Evolutionary conservation across 1,139 yeast species (phyloP).

Genomic region (Suhomyces yuchorum): DNA sequence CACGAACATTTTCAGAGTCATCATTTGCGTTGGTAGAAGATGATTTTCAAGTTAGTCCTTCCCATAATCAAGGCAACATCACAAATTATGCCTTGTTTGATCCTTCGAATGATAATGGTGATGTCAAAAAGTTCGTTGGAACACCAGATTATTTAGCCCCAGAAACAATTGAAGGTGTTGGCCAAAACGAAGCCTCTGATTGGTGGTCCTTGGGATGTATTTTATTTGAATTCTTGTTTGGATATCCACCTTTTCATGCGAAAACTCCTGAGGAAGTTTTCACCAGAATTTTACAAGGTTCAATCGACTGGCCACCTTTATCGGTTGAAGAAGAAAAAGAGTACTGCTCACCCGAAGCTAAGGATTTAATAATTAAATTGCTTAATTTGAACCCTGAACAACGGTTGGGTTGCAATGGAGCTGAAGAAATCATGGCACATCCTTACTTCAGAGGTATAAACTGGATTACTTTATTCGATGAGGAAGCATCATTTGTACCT

Average conservation of each 20-base stretch:
- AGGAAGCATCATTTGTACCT: slow-evolving; percentile 86
- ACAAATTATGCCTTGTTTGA: slow-evolving; percentile 67
- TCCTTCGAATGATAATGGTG: slow-evolving; percentile 54
- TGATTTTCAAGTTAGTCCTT: slow-evolving; percentile 34
- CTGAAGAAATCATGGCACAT: slow-evolving; percentile 76
- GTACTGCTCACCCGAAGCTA: slow-evolving; percentile 67
- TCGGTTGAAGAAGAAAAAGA: slow-evolving; percentile 50
- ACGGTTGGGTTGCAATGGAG: slow-evolving; percentile 77
- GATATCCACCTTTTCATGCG: slow-evolving; percentile 95
- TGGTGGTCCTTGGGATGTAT: slow-evolving; percentile 99
- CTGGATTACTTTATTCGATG: slow-evolving; percentile 76
- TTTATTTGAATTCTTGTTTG: slow-evolving; percentile 86
- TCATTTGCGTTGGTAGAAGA: slow-evolving; percentile 59
- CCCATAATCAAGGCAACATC: slow-evolving; percentile 26
- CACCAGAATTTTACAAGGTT: slow-evolving; percentile 70
- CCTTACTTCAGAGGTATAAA: slow-evolving; percentile 71
- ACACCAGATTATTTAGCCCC: slow-evolving; percentile 98
- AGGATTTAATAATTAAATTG: slow-evolving; percentile 67
- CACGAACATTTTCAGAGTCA: slow-evolving; percentile 55
- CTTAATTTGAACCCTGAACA: slow-evolving; percentile 62
- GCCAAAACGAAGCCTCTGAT: slow-evolving; percentile 86
- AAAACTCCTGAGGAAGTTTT: slow-evolving; percentile 79
- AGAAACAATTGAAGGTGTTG: slow-evolving; percentile 84
- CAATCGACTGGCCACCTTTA: slow-evolving; percentile 82
- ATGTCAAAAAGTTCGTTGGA: slow-evolving; percentile 71